Evolutionary conservation across 352 stramenopile genomes (phyloP).

Genomic region (Phytopythium ostracodes): DNA sequence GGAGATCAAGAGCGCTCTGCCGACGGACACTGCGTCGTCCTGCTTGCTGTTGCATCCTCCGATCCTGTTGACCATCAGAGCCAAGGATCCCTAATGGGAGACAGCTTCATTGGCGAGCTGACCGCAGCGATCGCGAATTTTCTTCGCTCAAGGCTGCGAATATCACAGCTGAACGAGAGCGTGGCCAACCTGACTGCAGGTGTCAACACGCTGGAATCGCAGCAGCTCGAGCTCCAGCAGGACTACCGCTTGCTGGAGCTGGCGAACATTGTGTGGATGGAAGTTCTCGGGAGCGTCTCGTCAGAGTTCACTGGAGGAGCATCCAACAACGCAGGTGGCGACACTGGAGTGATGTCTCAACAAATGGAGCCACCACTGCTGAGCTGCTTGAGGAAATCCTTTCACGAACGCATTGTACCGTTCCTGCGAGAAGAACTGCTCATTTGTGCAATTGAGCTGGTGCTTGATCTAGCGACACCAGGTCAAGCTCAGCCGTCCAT

Average conservation of each 20-base stretch:
- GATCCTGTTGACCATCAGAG: too few relatives aligned
- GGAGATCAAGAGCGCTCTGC: neutral
- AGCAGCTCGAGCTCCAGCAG: neutral
- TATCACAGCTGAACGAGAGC: neutral
- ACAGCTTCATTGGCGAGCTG: neutral
- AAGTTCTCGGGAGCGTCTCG: neutral
- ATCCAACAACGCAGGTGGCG: neutral
- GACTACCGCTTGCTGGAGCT: conserved; percentile 1
- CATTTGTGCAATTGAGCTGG: neutral
- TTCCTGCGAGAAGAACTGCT: conserved; percentile 1
- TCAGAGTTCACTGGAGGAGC: neutral
- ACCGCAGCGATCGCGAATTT: neutral
- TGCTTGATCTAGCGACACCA: neutral
- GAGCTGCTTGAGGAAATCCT: neutral
- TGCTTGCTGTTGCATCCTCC: neutral
- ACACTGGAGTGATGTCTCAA: neutral
- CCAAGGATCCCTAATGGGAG: neutral
- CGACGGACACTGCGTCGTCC: neutral
- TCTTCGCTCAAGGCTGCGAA: neutral
- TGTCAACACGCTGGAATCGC: neutral
- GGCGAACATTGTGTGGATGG: conserved; percentile 6
- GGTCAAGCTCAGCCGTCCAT: neutral
- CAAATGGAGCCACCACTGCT: neutral
- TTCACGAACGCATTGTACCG: neutral
- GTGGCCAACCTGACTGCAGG: neutral